Base-by-base conservation (phyloP, 345 rosid genomes). In the Dipteronia dyeriana region DNA sequence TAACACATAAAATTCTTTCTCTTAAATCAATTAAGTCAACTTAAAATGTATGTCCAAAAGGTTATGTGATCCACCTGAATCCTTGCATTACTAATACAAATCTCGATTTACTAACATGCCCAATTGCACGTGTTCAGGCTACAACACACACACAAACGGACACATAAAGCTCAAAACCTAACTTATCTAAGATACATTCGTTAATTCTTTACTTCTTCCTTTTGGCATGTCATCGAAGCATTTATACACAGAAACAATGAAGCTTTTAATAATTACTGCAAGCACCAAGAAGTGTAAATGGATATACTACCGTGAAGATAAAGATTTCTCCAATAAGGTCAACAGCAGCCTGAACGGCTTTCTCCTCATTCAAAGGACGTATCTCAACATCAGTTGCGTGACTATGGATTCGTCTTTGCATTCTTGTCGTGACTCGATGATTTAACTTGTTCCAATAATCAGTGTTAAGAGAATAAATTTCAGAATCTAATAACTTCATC, bases 341-440 rank as follows among this genome's bases (percentile, higher is more conserved):
- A 11, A 85, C 95, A 76, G 98, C 99, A 84, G 92, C 97, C 87
- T 94, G 98, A 66, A 96, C 95, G 75, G 99, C 99, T 81, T 90
- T 96, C 84, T 92, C 93, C 70, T 96, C 97, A 70, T 96, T 82
- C 86, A 96, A 75, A 73, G 98, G 99, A 47, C 95, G 93, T 38
- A 96, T 94, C 86, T 87, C 98, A 43, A 84, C 97, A 81, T 91
- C 89, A 25, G 92, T 96, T 4, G 95, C 92, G 74, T 94, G 99
- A 26, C 95, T 71, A 82, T 94, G 87, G 66, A 91, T 78, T 41
- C 94, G 63, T 81, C 98, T 88, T 86, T 96, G 99, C 84, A 86
- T 88, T 79, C 82, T 85, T 34, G 98, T 96, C 41, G 97, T 85
- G 65, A 89, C 57, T 76, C 89, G 86, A 74, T 94, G 98, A 76